Conservation (phyloP, 192 early-diverging fungal species). For the Coemansia sp. region DNA sequence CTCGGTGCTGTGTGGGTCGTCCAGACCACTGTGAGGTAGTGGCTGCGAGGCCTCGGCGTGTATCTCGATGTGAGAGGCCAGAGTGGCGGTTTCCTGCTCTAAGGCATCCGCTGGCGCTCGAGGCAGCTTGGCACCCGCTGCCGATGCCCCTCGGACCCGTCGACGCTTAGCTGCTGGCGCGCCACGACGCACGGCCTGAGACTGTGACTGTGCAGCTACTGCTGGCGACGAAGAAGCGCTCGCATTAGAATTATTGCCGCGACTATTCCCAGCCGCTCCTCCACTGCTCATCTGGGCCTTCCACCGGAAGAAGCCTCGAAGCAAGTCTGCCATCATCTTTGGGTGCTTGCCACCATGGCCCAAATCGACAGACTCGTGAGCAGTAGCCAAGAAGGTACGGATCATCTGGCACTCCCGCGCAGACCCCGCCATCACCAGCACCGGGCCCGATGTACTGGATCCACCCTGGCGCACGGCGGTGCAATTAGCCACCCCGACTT, state of each 20-base stretch:
- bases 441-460: slow-evolving; percentile 15
- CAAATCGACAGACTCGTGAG: background rate
- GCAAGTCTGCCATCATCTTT: slow-evolving; percentile 52
- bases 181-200: slow-evolving; percentile 7
- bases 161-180: slow-evolving; percentile 60
- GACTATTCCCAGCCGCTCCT: background rate
- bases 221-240: slow-evolving; percentile 2
- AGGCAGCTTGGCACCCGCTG: slow-evolving; percentile 20
- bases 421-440: slow-evolving; percentile 36
- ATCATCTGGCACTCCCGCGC: slow-evolving; percentile 36
- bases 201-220: background rate
- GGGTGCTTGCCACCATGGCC: slow-evolving; percentile 16
- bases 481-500: slow-evolving; percentile 60
- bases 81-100: slow-evolving; percentile 27
- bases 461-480: background rate
- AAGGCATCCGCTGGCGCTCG: slow-evolving; percentile 43
- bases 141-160: slow-evolving; percentile 54
- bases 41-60: background rate
- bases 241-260: background rate
- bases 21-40: background rate
- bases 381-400: slow-evolving; percentile 11
- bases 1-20: slow-evolving; percentile 1
- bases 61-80: slow-evolving; percentile 34
- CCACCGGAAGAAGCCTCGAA: slow-evolving; percentile 77
- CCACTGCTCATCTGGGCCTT: slow-evolving; percentile 61